A percentile compares a stretch with the other conserved stretches of the same genome.
These are phyloP conservation scores for Bromus sterilis DNA, from an alignment of 176 grass and related monocot species.

Conservation along the genomic window DNA sequence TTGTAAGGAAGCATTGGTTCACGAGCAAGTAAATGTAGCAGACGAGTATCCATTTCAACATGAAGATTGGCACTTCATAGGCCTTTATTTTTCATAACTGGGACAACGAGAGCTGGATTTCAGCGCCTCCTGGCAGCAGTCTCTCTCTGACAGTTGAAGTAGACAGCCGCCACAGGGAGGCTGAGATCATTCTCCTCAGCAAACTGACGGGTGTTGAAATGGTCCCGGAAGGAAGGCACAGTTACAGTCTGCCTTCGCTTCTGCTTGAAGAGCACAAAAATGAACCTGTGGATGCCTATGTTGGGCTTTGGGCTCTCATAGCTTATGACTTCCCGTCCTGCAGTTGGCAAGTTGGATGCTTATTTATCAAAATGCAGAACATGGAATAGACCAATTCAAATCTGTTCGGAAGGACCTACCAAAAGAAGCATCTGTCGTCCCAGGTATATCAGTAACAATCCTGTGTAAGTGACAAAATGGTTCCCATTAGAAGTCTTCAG, in stretches of 20 bases:
- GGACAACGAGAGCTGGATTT: background rate
- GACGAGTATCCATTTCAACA: background rate
- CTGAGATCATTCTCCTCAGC: constrained; percentile 71
- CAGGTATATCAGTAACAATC: constrained; percentile 94
- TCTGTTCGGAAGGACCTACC: constrained; percentile 38
- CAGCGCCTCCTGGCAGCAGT: constrained; percentile 78
- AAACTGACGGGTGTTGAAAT: constrained; percentile 75
- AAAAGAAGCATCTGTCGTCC: constrained; percentile 83
- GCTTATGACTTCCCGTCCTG: constrained; percentile 62
- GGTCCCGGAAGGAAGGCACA: constrained; percentile 43
- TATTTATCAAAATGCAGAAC: constrained; percentile 19
- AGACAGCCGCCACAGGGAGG: constrained; percentile 81
- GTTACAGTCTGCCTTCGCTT: constrained; percentile 37
- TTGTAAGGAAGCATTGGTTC: background rate
- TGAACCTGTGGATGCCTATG: constrained; percentile 93
- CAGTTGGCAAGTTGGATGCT: background rate
- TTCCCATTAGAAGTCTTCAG: background rate
- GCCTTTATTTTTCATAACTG: constrained; percentile 13
- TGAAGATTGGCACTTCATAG: background rate
- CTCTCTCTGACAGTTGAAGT: constrained; percentile 86
- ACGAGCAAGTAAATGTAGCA: background rate
- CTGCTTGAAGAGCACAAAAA: constrained; percentile 95
- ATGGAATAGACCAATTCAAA: background rate
- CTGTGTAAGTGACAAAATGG: constrained; percentile 30
- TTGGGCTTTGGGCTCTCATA: constrained; percentile 81